Percentiles rank a stretch among this genome's conserved stretches.
Evolutionary conservation across 768 basidiomycete genomes (phyloP).

Genomic region (Trametes punicea): DNA sequence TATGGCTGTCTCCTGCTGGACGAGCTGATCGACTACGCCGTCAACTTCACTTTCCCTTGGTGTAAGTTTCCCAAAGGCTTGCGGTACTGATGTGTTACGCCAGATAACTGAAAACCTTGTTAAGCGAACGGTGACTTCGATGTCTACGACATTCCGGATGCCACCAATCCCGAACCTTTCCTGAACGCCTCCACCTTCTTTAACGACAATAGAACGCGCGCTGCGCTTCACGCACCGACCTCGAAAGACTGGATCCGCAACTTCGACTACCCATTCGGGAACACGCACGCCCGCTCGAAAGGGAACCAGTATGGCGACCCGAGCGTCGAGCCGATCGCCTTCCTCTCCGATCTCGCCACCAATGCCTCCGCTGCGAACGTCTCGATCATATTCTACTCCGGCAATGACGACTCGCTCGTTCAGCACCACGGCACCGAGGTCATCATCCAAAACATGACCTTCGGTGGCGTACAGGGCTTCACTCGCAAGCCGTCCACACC

Average conservation of each 20-base stretch:
- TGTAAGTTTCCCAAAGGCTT: slow-evolving; percentile 8
- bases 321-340: slow-evolving; percentile 46
- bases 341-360: slow-evolving; percentile 60
- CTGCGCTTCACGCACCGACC: slow-evolving; percentile 67
- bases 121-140: slow-evolving; percentile 21
- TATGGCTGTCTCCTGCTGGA: slow-evolving; percentile 54
- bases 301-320: slow-evolving; percentile 19
- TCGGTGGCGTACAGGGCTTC: slow-evolving; percentile 76
- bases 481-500: slow-evolving; percentile 63
- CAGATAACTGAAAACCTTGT: neutral
- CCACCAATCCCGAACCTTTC: slow-evolving; percentile 42
- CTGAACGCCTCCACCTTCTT: slow-evolving; percentile 56
- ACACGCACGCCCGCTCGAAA: slow-evolving; percentile 21
- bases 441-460: slow-evolving; percentile 62
- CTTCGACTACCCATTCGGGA: slow-evolving; percentile 37
- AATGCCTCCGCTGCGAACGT: slow-evolving; percentile 54
- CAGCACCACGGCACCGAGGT: slow-evolving; percentile 58
- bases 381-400: slow-evolving; percentile 57
- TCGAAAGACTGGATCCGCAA: slow-evolving; percentile 44
- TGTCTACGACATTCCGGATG: slow-evolving; percentile 25
- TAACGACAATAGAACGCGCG: slow-evolving; percentile 54
- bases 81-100: neutral
- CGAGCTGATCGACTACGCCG: slow-evolving; percentile 65
- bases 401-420: slow-evolving; percentile 66
- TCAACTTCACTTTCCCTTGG: slow-evolving; percentile 69